phyloP scores from a whole-genome alignment of 2,329 filamentous ascomycete genomes.

The Stachybotrys chartarum region DNA sequence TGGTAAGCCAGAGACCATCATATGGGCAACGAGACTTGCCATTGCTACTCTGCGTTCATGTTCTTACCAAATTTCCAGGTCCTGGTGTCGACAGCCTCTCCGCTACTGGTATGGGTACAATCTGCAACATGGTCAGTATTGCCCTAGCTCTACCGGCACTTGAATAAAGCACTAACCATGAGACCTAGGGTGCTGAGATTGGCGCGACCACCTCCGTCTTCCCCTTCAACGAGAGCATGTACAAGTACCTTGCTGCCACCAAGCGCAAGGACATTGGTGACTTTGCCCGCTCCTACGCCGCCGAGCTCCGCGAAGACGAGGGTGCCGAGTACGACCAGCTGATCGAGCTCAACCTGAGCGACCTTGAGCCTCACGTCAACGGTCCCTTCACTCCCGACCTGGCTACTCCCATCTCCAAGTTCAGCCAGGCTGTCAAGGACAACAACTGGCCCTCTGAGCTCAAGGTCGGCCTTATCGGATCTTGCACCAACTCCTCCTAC shows the following conservation, averaged over 20 bases:
- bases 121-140: constrained; percentile 54
- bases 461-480: constrained; percentile 89
- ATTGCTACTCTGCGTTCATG: constrained; percentile 44
- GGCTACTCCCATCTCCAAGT: constrained; percentile 84
- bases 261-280: constrained; percentile 89
- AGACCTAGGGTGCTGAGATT: constrained; percentile 49
- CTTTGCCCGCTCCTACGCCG: constrained; percentile 75
- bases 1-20: constrained; percentile 31
- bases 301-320: constrained; percentile 81
- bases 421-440: constrained; percentile 74
- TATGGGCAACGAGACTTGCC: constrained; percentile 26
- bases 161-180: constrained; percentile 6
- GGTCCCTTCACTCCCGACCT: constrained; percentile 95
- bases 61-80: constrained; percentile 4
- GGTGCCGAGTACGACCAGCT: constrained; percentile 86
- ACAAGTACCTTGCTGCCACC: constrained; percentile 88
- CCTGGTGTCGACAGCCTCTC: constrained; percentile 69
- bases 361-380: constrained; percentile 92
- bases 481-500: constrained; percentile 98
- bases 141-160: too few species aligned
- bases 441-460: constrained; percentile 89
- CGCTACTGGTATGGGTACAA: constrained; percentile 82
- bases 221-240: constrained; percentile 97
- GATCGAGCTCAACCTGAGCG: constrained; percentile 83
- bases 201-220: constrained; percentile 90